A percentile compares a stretch with the other conserved stretches of the same genome.
Evolutionary conservation across 2,329 filamentous ascomycete genomes (phyloP).

Genomic region (Colletotrichum coccodes): DNA sequence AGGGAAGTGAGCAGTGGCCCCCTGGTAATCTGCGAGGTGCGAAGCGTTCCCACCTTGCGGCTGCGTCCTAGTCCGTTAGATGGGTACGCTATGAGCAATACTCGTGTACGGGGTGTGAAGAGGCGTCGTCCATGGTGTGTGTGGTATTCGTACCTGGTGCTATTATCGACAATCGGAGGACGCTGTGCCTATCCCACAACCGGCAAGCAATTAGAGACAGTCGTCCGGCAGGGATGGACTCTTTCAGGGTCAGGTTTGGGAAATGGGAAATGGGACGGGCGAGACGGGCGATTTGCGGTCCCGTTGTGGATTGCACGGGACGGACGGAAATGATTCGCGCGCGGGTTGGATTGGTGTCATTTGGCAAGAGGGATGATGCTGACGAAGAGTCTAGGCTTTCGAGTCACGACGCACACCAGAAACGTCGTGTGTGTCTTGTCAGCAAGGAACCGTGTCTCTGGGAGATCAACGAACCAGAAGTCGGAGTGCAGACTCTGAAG

Average conservation of each 20-base stretch:
- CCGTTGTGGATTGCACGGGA: conserved; percentile 30
- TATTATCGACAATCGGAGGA: conserved; percentile 12
- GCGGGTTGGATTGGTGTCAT: conserved; percentile 3
- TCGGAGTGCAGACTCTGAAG: not conserved
- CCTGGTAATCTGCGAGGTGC: conserved; percentile 3
- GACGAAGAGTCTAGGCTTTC: not conserved
- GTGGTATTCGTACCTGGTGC: not conserved
- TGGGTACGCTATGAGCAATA: not conserved
- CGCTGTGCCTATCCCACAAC: not conserved
- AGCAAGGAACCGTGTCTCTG: conserved; percentile 6
- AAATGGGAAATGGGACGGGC: conserved; percentile 1
- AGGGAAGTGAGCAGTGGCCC: not conserved
- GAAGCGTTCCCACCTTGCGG: not conserved
- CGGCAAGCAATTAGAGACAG: not conserved
- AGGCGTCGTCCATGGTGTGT: not conserved
- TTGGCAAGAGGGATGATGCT: conserved; percentile 26
- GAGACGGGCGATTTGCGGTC: conserved; percentile 14
- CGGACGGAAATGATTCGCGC: conserved; percentile 28
- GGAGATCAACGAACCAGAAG: not conserved
- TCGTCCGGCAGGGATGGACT: conserved; percentile 20
- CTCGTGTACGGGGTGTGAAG: not conserved
- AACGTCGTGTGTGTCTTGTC: conserved; percentile 12
- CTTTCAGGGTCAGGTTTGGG: conserved; percentile 16
- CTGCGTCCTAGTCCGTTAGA: not conserved
- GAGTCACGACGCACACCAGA: conserved; percentile 8